Conservation (phyloP, 2,329 filamentous ascomycete genomes). For the Aspergillus sp. region DNA sequence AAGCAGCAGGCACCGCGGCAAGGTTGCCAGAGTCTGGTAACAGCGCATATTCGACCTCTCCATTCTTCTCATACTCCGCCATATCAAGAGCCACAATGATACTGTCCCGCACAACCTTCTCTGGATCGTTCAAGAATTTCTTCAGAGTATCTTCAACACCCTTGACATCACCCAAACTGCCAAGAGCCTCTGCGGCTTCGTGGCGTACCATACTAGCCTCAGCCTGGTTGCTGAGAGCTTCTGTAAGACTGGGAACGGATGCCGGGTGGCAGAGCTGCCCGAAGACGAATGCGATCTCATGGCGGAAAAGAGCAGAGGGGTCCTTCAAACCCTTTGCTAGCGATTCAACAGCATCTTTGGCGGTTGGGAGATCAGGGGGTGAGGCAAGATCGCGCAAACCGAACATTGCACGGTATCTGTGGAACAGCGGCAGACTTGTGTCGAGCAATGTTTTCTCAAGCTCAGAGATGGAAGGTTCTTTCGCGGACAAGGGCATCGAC, state of each 20-base stretch:
- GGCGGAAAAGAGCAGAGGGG: slow-evolving; percentile 87
- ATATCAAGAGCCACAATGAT: slow-evolving; percentile 95
- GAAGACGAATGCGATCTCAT: slow-evolving; percentile 98
- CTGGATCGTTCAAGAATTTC: slow-evolving; percentile 82
- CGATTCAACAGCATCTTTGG: slow-evolving; percentile 80
- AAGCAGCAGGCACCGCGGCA: slow-evolving; percentile 29
- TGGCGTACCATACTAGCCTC: slow-evolving; percentile 97
- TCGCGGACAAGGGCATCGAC: slow-evolving; percentile 69
- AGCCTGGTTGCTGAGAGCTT: slow-evolving; percentile 71
- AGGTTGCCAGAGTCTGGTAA: slow-evolving; percentile 61
- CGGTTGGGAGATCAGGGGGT: slow-evolving; percentile 85
- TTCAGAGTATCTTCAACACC: slow-evolving; percentile 85
- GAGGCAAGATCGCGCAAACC: slow-evolving; percentile 91
- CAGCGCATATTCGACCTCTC: slow-evolving; percentile 86
- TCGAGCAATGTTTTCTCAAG: slow-evolving; percentile 78
- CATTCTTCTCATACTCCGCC: slow-evolving; percentile 92
- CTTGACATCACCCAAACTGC: slow-evolving; percentile 88
- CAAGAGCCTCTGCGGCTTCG: slow-evolving; percentile 93
- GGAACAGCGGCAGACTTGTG: slow-evolving; percentile 75
- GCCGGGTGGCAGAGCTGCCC: slow-evolving; percentile 93
- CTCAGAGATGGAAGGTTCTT: slow-evolving; percentile 65
- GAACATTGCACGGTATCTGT: slow-evolving; percentile 97
- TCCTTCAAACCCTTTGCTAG: slow-evolving; percentile 84
- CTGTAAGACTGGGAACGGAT: slow-evolving; percentile 86
- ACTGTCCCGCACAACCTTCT: slow-evolving; percentile 91